Evolutionary conservation across 2,329 filamentous ascomycete genomes (phyloP).

Genomic region (Penicillium brasilianum): DNA sequence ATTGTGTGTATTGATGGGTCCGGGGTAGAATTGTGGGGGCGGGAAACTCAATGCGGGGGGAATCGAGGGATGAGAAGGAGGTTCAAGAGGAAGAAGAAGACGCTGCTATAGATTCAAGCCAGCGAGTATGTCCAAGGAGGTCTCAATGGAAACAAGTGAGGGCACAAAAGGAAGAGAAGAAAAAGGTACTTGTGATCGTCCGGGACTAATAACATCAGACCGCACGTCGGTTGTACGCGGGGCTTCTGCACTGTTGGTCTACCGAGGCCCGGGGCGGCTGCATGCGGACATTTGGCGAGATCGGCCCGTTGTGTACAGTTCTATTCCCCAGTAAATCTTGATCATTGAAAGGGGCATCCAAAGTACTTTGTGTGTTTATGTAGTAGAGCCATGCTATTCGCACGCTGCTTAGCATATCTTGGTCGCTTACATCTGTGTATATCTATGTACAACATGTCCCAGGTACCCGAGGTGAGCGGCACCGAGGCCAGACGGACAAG

Average conservation of each 20-base stretch:
- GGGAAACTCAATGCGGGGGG: conserved; percentile 31
- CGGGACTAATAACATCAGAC: conserved; percentile 12
- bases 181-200: conserved; percentile 24
- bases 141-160: conserved; percentile 1
- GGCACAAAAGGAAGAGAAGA: conserved; percentile 4
- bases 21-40: conserved; percentile 33
- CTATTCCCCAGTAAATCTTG: not conserved
- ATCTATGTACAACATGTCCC: not conserved
- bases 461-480: not conserved
- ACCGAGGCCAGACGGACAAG: conserved; percentile 2
- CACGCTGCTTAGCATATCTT: not conserved
- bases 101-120: not conserved
- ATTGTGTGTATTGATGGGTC: conserved; percentile 33
- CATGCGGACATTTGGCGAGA: conserved; percentile 25
- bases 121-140: not conserved
- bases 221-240: conserved; percentile 31
- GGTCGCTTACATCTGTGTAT: too few relatives aligned
- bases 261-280: conserved; percentile 35
- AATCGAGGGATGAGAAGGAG: conserved; percentile 12
- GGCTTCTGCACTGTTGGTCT: conserved; percentile 15
- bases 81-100: not conserved
- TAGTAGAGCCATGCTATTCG: not conserved
- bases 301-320: conserved; percentile 4
- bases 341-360: not conserved
- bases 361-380: not conserved